phyloP scores from a whole-genome alignment of 2,329 filamentous ascomycete genomes.

The Leptographium galeiforme region DNA sequence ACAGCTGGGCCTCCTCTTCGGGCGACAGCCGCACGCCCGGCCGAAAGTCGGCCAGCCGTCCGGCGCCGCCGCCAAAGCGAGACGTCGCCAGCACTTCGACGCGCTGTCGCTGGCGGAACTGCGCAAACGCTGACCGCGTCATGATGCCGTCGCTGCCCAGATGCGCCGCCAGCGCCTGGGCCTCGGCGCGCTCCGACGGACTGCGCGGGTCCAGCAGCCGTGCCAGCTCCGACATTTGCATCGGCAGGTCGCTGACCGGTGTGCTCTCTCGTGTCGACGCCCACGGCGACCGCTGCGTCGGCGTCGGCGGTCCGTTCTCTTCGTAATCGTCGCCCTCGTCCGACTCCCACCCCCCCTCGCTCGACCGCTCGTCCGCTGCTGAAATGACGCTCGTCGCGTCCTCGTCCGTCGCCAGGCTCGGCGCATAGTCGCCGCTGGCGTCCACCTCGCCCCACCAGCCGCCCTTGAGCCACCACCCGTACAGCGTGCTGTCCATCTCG shows the following conservation, averaged over 20 bases:
- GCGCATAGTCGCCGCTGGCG: slow-evolving; percentile 63
- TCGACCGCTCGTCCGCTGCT: slow-evolving; percentile 24
- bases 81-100: slow-evolving; percentile 45
- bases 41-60: slow-evolving; percentile 17
- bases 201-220: slow-evolving; percentile 69
- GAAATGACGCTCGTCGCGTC: slow-evolving; percentile 74
- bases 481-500: slow-evolving; percentile 60
- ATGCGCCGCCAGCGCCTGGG: slow-evolving; percentile 67
- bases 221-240: slow-evolving; percentile 58
- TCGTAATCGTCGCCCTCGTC: slow-evolving; percentile 35
- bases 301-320: slow-evolving; percentile 46
- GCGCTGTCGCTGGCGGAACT: slow-evolving; percentile 54
- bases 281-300: slow-evolving; percentile 22
- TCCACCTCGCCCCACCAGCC: slow-evolving; percentile 79
- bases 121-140: slow-evolving; percentile 67
- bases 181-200: slow-evolving; percentile 67
- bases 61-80: slow-evolving; percentile 11
- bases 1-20: slow-evolving; percentile 46
- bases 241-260: slow-evolving; percentile 45
- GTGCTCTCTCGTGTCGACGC: slow-evolving; percentile 36
- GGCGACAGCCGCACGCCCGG: slow-evolving; percentile 29
- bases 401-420: slow-evolving; percentile 42
- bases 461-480: slow-evolving; percentile 71
- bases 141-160: slow-evolving; percentile 57
- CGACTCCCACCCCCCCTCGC: slow-evolving; percentile 17